Percentiles rank a stretch among this genome's conserved stretches.
phyloP scores from a whole-genome alignment of 192 early-diverging fungal species.

The Backusella macrospora region DNA sequence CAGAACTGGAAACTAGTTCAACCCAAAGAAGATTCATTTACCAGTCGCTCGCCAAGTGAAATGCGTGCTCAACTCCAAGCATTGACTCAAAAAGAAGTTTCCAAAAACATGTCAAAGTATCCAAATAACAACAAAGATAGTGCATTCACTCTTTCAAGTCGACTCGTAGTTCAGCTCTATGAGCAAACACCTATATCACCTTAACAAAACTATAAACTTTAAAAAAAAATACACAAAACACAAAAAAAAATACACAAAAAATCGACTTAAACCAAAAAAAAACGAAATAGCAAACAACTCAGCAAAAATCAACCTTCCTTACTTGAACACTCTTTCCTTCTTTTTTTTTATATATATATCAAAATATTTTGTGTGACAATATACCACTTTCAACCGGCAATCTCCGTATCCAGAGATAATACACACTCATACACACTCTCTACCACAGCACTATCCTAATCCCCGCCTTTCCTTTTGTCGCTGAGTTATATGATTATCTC shows the following conservation, averaged over 20 bases:
- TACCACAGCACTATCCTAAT: background rate
- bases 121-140: slow-evolving; percentile 29
- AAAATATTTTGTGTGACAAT: slow-evolving; percentile 6
- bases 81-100: slow-evolving; percentile 18
- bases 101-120: slow-evolving; percentile 14
- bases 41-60: background rate
- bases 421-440: background rate
- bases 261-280: slow-evolving; percentile 1
- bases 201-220: slow-evolving; percentile 4
- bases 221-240: too few relatives aligned
- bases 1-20: slow-evolving; percentile 35
- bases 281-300: background rate
- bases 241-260: background rate
- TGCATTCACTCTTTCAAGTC: slow-evolving; percentile 22
- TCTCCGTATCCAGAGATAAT: slow-evolving; percentile 6
- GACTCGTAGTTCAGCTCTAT: slow-evolving; percentile 31
- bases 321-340: slow-evolving; percentile 9
- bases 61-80: slow-evolving; percentile 15
- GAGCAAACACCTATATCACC: slow-evolving; percentile 33
- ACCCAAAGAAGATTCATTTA: slow-evolving; percentile 3
- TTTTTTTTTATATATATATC: background rate
- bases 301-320: slow-evolving; percentile 9
- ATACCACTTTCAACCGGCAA: slow-evolving; percentile 10
- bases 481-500: slow-evolving; percentile 13
- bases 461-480: slow-evolving; percentile 11